Evolutionary conservation across 2,329 filamentous ascomycete genomes (phyloP), one percentile per base, ranked within the genome.

Genomic region (Dactylellina leptospora): DNA sequence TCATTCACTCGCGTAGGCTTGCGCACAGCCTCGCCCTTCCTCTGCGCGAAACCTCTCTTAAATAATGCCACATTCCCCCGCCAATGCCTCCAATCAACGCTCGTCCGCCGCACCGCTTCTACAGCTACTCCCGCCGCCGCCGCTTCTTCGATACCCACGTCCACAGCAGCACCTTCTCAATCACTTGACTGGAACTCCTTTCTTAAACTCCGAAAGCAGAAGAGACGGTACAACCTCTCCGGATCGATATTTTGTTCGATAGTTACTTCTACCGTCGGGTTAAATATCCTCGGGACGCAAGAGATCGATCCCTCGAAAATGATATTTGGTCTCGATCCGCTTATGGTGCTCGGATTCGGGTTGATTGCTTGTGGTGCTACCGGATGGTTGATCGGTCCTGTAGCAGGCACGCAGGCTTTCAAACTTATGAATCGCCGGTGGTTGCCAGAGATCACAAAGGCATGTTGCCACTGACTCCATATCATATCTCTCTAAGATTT

Each of bases 381-480:
- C 30, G 95, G 95, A 3, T 99, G 95, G 95, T 82, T 99, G 50
- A 82, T 88, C 22, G 95, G 95, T 0, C 95, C 95, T 0, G 88
- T 89, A 75, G 79, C 96, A 40, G 95, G 95, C 2, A 92, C 89
- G 75, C 84, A 85, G 6, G 82, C 92, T 3, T 99, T 97, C 81
- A 90, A 91, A 78, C 75, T 90, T 74, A 83, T 89, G 78, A 90
- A 96, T 80, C 83, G 88, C 75, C 85, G 86, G 77, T 87, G 88
- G 78, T 88, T 88, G 81, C 81, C 81, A 56, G 87, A 92, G 76
- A 93, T 97, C 82, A 86, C 86, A 42, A 79, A 84, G 79, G 88
- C 89, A 79, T 77, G 87, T 83, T 6, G 2, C 10, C 30, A 2
- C n/a, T 40, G 36, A n/a, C 13, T 40, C 36, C 36, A 2, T 16